Percentiles rank a stretch among this genome's conserved stretches.
Evolutionary conservation across 169 alveolate species (phyloP).

Genomic region (Eimeria zaria): DNA sequence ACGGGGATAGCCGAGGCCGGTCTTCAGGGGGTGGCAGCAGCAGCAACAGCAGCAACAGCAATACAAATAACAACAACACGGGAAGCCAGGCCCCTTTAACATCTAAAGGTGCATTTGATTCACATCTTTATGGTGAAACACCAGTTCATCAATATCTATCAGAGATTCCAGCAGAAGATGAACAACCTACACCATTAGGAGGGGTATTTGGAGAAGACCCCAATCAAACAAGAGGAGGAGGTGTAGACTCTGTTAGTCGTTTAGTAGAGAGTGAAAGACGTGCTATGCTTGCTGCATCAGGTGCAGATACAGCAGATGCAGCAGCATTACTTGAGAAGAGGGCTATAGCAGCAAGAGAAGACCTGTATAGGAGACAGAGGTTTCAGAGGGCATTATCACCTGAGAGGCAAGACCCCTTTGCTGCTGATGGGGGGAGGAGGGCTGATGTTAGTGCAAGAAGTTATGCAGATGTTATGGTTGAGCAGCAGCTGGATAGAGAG

Average conservation of each 20-base stretch:
- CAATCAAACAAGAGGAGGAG: constrained; percentile 36
- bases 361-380: constrained; percentile 79
- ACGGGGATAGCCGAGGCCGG: constrained; percentile 71
- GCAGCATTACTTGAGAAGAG: constrained; percentile 44
- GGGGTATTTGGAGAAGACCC: constrained; percentile 28
- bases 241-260: constrained; percentile 49
- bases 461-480: constrained; percentile 83
- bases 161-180: constrained; percentile 81
- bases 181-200: constrained; percentile 63
- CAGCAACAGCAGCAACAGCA: constrained; percentile 45
- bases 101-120: constrained; percentile 72
- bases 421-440: constrained; percentile 86
- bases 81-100: constrained; percentile 63
- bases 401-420: constrained; percentile 92
- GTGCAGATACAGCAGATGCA: constrained; percentile 26
- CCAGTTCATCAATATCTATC: constrained; percentile 81
- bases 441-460: constrained; percentile 74
- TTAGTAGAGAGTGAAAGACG: constrained; percentile 35
- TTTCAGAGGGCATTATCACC: constrained; percentile 90
- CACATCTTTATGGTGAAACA: constrained; percentile 83
- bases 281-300: neutral
- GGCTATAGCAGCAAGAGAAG: constrained; percentile 84
- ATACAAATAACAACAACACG: constrained; percentile 27
- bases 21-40: constrained; percentile 13
- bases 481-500: constrained; percentile 86